Conservation (phyloP, 306 rosid genomes). For the Casuarina equisetifolia region DNA sequence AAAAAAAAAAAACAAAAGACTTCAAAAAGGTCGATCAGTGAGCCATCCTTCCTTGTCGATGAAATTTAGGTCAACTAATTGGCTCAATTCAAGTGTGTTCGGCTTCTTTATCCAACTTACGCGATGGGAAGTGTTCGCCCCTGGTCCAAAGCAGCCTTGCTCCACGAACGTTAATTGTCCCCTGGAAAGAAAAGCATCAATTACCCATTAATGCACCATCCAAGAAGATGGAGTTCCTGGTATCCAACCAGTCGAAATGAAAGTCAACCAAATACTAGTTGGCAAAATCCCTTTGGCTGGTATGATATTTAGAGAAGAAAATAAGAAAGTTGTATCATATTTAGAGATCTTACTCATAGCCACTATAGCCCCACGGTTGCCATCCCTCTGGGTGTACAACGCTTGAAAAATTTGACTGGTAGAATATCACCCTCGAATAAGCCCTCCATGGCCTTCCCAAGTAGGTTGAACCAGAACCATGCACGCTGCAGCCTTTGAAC, state of each 20-base stretch:
- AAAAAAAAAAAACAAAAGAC: not conserved
- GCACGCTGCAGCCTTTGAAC: slow-evolving; percentile 50
- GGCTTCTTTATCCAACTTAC: slow-evolving; percentile 60
- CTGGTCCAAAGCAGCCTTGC: slow-evolving; percentile 52
- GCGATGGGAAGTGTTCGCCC: slow-evolving; percentile 40
- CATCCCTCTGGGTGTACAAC: slow-evolving; percentile 60
- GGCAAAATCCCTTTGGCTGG: too few relatives aligned
- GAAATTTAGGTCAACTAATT: slow-evolving; percentile 34
- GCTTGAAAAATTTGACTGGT: slow-evolving; percentile 41
- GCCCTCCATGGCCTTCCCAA: slow-evolving; percentile 87
- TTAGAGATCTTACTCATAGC: slow-evolving; percentile 39
- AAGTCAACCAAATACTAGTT: too few relatives aligned
- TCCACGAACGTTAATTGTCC: slow-evolving; percentile 47
- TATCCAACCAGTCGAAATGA: too few relatives aligned
- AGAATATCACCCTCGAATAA: slow-evolving; percentile 69
- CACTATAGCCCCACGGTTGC: slow-evolving; percentile 43
- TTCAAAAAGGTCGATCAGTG: slow-evolving; percentile 27
- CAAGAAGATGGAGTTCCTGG: not conserved
- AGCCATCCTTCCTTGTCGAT: slow-evolving; percentile 64
- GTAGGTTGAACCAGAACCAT: slow-evolving; percentile 57
- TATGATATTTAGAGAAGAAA: too few relatives aligned
- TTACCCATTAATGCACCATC: not conserved
- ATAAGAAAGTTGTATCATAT: too few relatives aligned
- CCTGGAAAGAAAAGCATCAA: slow-evolving; percentile 32
- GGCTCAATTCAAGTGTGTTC: slow-evolving; percentile 5